These are phyloP conservation scores for Salix suchowensis DNA, from an alignment of 345 rosid species.

Conservation along the genomic window DNA sequence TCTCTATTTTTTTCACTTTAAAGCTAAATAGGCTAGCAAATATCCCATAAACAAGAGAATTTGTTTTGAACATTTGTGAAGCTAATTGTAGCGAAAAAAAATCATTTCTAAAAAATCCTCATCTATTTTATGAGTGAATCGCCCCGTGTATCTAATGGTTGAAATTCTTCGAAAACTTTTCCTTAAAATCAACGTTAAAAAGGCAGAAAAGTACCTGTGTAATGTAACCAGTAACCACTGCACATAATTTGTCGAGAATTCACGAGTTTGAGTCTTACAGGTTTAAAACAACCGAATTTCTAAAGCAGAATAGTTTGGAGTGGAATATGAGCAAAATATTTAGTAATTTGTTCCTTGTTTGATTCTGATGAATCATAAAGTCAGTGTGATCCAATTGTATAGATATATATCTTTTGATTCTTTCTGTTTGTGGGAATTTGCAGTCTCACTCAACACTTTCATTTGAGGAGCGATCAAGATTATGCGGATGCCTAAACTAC, in stretches of 20 bases:
- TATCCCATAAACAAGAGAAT: neutral
- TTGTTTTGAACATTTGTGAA: neutral
- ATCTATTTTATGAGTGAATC: neutral
- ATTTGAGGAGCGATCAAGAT: conserved; percentile 52
- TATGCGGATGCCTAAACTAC: conserved; percentile 66
- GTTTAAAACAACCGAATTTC: no score
- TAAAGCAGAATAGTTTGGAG: no score
- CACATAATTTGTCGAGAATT: no score
- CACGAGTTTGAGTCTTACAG: no score
- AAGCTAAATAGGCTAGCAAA: neutral
- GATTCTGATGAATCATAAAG: no score
- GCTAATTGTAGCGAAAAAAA: neutral
- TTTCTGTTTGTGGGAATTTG: conserved; percentile 2
- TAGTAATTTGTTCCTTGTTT: no score
- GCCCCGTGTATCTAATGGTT: neutral
- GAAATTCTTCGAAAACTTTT: neutral
- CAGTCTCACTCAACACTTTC: conserved; percentile 69
- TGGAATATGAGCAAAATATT: no score
- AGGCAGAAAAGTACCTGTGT: no score
- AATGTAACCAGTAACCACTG: no score
- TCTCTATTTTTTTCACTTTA: neutral
- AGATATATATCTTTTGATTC: neutral
- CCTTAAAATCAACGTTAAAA: no score
- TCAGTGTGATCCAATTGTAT: neutral
- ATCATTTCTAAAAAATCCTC: neutral